Evolutionary conservation across 495 filamentous ascomycete genomes (phyloP).

Genomic region (Pyronema omphalodes): DNA sequence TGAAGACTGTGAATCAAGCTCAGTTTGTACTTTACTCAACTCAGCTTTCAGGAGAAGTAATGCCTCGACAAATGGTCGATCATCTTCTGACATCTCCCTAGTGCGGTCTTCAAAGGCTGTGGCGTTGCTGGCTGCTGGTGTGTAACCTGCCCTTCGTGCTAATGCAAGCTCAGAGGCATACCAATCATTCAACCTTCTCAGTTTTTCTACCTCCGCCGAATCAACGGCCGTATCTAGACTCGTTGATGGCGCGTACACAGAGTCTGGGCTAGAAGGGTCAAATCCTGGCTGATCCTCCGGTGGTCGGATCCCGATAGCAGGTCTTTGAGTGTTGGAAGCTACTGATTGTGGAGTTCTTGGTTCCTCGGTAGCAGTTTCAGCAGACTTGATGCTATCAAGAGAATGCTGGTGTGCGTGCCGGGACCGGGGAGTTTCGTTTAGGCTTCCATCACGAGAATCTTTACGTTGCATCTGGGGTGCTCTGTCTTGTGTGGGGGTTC

Average conservation of each 20-base stretch:
- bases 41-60: constrained; percentile 78
- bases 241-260: not conserved
- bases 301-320: not conserved
- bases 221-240: not conserved
- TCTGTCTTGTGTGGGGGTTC: constrained; percentile 6
- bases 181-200: constrained; percentile 81
- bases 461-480: constrained; percentile 7
- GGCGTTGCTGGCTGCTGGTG: constrained; percentile 49
- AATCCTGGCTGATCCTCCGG: constrained; percentile 1
- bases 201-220: constrained; percentile 57
- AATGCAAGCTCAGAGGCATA: constrained; percentile 87
- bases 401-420: constrained; percentile 1
- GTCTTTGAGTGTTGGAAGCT: not conserved
- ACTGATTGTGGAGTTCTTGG: not conserved
- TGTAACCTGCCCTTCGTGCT: constrained; percentile 73
- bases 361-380: not conserved
- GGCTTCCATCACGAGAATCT: not conserved
- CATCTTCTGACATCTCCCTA: constrained; percentile 64
- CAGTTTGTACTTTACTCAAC: constrained; percentile 62
- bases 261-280: not conserved
- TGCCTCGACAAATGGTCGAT: constrained; percentile 80
- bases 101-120: constrained; percentile 58
- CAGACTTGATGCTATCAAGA: constrained; percentile 4
- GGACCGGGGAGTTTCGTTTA: constrained; percentile 12
- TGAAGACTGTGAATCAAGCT: constrained; percentile 68